phyloP scores from a whole-genome alignment of 108 stramenopile species.

The Nitzschia palea region DNA sequence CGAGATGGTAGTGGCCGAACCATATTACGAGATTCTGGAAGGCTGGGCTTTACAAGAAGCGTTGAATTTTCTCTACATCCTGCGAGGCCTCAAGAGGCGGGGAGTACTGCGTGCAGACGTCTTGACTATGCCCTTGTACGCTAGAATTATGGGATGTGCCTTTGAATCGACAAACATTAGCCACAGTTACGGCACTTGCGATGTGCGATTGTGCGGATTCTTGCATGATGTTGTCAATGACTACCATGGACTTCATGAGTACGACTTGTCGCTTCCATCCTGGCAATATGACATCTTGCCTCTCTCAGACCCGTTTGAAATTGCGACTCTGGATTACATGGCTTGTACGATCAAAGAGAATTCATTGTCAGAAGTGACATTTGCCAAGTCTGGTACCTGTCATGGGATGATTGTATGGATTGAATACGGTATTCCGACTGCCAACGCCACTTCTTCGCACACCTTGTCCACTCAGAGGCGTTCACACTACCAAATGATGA shows the following conservation, averaged over 20 bases:
- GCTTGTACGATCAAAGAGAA: not conserved
- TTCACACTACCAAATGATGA: constrained; percentile 24
- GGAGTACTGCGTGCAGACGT: constrained; percentile 38
- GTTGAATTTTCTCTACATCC: constrained; percentile 66
- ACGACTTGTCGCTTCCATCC: constrained; percentile 56
- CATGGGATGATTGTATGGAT: constrained; percentile 57
- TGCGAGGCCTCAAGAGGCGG: constrained; percentile 45
- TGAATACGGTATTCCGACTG: constrained; percentile 34
- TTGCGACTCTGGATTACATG: constrained; percentile 56
- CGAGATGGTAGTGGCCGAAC: constrained; percentile 73
- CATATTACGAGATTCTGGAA: constrained; percentile 75
- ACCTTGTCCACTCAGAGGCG: constrained; percentile 8
- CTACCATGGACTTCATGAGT: constrained; percentile 41
- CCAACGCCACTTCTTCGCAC: not conserved
- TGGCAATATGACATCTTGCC: constrained; percentile 63
- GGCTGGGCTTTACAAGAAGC: constrained; percentile 82
- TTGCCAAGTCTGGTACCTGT: constrained; percentile 21
- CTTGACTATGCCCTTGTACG: constrained; percentile 48
- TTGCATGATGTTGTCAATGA: constrained; percentile 53
- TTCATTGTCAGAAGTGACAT: not conserved
- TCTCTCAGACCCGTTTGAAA: constrained; percentile 42
- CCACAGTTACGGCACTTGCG: constrained; percentile 45
- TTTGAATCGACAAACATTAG: constrained; percentile 53
- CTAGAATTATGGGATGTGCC: constrained; percentile 67
- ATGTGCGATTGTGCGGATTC: constrained; percentile 49